Base-by-base conservation (phyloP, 2,329 filamentous ascomycete species). In the Pseudogymnoascus sp. region DNA sequence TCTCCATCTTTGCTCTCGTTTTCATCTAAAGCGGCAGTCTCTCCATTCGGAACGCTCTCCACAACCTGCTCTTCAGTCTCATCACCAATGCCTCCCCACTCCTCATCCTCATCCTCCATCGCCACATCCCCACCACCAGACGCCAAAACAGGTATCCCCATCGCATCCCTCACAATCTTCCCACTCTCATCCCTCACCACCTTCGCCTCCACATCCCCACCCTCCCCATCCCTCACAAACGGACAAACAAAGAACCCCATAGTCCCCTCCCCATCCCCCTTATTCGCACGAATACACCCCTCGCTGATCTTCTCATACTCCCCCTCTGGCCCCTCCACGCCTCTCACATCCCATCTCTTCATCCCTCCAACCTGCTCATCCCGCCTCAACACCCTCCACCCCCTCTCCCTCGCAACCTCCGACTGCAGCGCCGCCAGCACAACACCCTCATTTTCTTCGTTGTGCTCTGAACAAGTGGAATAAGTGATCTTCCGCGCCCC, bases 161-260 rank as follows among this genome's bases (percentile, higher is more conserved):
- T 71, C 64, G 74, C 57, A 65, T 80, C 77, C 67, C 77, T 74
- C 2, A 80, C 77, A 61, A 86, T 77, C 67, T 77, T 79, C 0
- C 85, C 85, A 60, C 80, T 78, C 28, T 82, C 80, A 69, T 84
- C 84, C 67, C 84, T 75, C 16, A 62, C 13, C 8, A 39, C 13
- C 11, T 60, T 62, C 51, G 21, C 7, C 13, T 51, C 61, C 23
- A 45, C 41, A 1, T 36, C 61, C 7, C 19, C 39, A 13, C 16
- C 16, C 41, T 19, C 48, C 11, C 39, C 36, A 60, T 72, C 69
- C 65, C 90, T 81, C 2, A 91, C 83, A 75, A 99, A 96, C 0
- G 83, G 91, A n/a, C 86, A 92, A 19, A 97, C 90, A 71, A 99
- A 99, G 76, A 99, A 98, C 0, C 95, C 93, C 84, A 97, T 96